Evolutionary conservation across 495 filamentous ascomycete genomes (phyloP).

Genomic region (Penicillium simplicissimum): DNA sequence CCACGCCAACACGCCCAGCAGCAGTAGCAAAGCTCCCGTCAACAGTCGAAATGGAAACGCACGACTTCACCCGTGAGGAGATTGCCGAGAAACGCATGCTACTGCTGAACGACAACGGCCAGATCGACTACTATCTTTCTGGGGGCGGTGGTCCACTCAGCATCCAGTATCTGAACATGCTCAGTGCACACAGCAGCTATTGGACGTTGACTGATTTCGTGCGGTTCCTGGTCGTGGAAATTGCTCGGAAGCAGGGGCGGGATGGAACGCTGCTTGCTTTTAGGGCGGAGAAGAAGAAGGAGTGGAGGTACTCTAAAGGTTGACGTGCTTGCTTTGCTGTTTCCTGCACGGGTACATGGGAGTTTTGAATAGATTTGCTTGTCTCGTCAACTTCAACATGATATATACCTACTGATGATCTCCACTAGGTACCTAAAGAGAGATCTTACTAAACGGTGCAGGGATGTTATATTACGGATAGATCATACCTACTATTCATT

Average conservation of each 20-base stretch:
- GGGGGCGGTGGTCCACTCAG: slow-evolving; percentile 81
- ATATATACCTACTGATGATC: background rate
- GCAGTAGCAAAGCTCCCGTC: slow-evolving; percentile 70
- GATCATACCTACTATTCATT: background rate
- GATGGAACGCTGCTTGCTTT: slow-evolving; percentile 65
- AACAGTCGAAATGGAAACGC: slow-evolving; percentile 90
- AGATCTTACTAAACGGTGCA: background rate
- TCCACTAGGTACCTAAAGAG: background rate
- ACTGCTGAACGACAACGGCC: slow-evolving; percentile 91
- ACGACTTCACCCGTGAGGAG: slow-evolving; percentile 91
- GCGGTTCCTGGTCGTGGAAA: slow-evolving; percentile 81
- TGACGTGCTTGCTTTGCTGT: slow-evolving; percentile 12
- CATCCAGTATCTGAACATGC: slow-evolving; percentile 96
- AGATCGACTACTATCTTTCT: slow-evolving; percentile 84
- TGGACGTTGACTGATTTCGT: slow-evolving; percentile 87
- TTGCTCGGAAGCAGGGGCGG: slow-evolving; percentile 73
- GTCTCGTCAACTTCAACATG: background rate
- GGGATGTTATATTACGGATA: background rate
- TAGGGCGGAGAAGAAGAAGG: slow-evolving; percentile 72
- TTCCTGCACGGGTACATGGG: background rate
- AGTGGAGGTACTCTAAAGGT: slow-evolving; percentile 42
- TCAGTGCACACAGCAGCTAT: slow-evolving; percentile 94
- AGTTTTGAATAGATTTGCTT: background rate
- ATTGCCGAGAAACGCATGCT: slow-evolving; percentile 86
- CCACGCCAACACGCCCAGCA: slow-evolving; percentile 40